These are phyloP conservation scores for Neonectria ditissima DNA, from an alignment of 2,329 filamentous ascomycete genomes.

Conservation along the genomic window DNA sequence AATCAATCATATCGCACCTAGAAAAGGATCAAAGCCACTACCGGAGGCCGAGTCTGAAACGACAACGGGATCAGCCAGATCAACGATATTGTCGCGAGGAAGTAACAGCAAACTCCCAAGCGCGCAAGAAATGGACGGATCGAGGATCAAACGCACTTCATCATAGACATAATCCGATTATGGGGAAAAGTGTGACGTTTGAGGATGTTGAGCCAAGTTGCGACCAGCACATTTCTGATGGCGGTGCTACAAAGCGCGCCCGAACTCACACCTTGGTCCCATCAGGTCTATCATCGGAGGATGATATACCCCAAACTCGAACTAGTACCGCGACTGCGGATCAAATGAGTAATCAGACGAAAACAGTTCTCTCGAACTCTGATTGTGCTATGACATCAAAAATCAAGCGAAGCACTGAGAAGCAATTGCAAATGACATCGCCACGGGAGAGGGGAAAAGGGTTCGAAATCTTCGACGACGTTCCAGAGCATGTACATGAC, in stretches of 20 bases:
- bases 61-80: not conserved
- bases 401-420: no score
- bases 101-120: not conserved
- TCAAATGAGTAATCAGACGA: not conserved
- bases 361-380: not conserved
- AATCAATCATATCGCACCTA: not conserved
- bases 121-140: not conserved
- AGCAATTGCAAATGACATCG: no score
- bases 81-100: not conserved
- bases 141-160: no score
- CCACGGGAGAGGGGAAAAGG: not conserved
- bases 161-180: no score
- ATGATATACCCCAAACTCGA: no score
- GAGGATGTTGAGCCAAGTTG: no score
- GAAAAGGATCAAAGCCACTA: not conserved
- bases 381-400: not conserved
- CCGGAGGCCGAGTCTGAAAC: not conserved
- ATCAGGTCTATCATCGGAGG: no score
- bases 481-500: not conserved
- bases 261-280: no score
- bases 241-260: no score
- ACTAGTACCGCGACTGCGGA: no score
- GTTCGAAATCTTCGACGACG: not conserved
- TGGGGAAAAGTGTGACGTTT: no score
- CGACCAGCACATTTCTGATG: no score